Evolutionary conservation across 805 yeast species (phyloP).

Genomic region (Saccharomyces paradoxus): DNA sequence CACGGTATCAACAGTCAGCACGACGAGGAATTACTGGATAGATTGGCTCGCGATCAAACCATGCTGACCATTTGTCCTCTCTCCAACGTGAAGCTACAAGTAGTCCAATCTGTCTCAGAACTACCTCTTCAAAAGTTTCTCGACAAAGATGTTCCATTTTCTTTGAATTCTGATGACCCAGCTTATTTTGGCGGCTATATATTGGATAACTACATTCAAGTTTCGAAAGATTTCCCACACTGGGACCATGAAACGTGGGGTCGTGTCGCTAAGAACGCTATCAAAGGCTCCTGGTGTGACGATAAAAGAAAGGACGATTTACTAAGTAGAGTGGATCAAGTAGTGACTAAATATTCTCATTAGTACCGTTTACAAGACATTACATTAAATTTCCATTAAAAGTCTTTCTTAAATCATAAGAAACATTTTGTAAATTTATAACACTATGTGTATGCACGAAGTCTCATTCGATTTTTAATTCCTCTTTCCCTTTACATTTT

Average conservation of each 20-base stretch:
- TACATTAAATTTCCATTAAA: background rate
- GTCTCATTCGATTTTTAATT: background rate
- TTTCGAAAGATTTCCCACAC: conserved; percentile 53
- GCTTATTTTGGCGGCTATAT: conserved; percentile 84
- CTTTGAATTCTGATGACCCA: conserved; percentile 72
- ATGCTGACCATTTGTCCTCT: conserved; percentile 70
- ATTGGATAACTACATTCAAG: conserved; percentile 62
- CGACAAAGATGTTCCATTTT: conserved; percentile 58
- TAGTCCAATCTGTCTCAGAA: conserved; percentile 57
- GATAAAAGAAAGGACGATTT: conserved; percentile 48
- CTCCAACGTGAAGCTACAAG: conserved; percentile 69
- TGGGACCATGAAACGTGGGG: conserved; percentile 56
- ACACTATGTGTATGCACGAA: background rate
- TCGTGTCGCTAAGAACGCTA: conserved; percentile 53
- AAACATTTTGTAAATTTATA: background rate
- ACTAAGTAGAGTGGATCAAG: conserved; percentile 36
- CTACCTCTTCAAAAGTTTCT: conserved; percentile 57
- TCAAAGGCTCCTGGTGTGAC: conserved; percentile 66
- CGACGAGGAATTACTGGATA: conserved; percentile 44
- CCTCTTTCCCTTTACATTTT: background rate
- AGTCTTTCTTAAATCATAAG: background rate
- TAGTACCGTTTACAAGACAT: background rate
- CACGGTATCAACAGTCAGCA: conserved; percentile 67
- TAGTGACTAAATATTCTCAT: conserved; percentile 31
- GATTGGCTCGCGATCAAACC: conserved; percentile 47